phyloP scores from a whole-genome alignment of 164 flowering plant genomes.

The Akebia trifoliata region DNA sequence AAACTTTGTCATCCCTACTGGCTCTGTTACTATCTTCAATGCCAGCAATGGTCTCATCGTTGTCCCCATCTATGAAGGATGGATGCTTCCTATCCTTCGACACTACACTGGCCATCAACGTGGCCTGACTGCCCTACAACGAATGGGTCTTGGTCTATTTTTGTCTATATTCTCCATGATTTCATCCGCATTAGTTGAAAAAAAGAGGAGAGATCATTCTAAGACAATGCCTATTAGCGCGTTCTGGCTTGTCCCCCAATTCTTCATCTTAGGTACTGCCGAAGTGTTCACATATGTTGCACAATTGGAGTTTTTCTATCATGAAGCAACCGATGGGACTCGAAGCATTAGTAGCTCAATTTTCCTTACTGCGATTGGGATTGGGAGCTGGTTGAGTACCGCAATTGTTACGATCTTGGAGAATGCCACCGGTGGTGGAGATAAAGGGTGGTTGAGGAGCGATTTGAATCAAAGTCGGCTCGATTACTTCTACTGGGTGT shows the following conservation, averaged over 20 bases:
- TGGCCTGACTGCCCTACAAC: conserved; percentile 15
- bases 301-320: conserved; percentile 44
- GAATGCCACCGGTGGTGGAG: conserved; percentile 38
- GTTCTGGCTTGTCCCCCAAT: conserved; percentile 38
- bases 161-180: conserved; percentile 13
- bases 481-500: conserved; percentile 62
- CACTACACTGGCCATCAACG: conserved; percentile 8
- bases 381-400: conserved; percentile 67
- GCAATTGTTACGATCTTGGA: conserved; percentile 43
- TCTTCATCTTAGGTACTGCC: conserved; percentile 28
- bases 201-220: conserved; percentile 12
- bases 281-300: conserved; percentile 40
- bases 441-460: conserved; percentile 55
- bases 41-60: conserved; percentile 16
- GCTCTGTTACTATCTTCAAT: conserved; percentile 11
- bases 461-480: conserved; percentile 44
- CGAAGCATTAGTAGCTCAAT: conserved; percentile 15
- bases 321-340: conserved; percentile 37
- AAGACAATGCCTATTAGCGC: conserved; percentile 15
- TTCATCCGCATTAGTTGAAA: conserved; percentile 17
- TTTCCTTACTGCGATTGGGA: conserved; percentile 40
- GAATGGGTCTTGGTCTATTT: conserved; percentile 22
- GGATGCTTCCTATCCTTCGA: conserved; percentile 12
- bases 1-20: conserved; percentile 14
- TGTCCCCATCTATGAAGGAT: conserved; percentile 20